Base-by-base conservation (phyloP, 169 alveolate species). In the Ichthyophthirius multifiliis region DNA sequence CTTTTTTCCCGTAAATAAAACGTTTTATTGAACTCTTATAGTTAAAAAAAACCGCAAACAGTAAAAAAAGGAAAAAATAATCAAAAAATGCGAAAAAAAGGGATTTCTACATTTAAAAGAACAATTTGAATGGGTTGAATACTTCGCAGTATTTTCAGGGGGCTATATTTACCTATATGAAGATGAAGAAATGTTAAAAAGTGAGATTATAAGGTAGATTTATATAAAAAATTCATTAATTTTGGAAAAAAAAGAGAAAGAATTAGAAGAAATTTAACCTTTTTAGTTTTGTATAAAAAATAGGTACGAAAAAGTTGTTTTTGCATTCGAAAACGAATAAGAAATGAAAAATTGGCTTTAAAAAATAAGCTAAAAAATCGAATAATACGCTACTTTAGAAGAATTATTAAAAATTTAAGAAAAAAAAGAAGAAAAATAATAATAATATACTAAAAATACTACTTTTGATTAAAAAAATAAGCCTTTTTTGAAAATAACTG, bases 301-400 rank as follows among this genome's bases (percentile, higher is more conserved):
- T 27, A 55, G 71, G 71, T 55, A 55, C 13, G 12, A n/a, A 45
- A 45, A 45, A 6, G 4, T 45, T 45, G 13, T 6, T 6, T 5
- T 78, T 16, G 84, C 84, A 31, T 78, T 76, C 44, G 73, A 41
- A 12, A 41, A 78, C 39, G 32, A 65, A 6, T 20, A 18, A 16
- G 84, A 78, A n/a, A 31, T 78, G 37, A 35, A 32, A 5, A 78
- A 63, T 13, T 78, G 84, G 84, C 41, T 67, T 16, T 30, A 65
- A 32, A 65, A 63, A 43, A n/a, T 78, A 31, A 65, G 15, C 32
- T 15, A 63, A 7, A 31, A 78, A 44, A 45, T 78, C 5, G 39
- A 78, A 44, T 44, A 78, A 31, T 78, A 43, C 44, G 34, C 46
- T 37, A 45, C 83, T 1, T 48, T 48, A 12, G 76, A 76, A 23